phyloP scores from a whole-genome alignment of 2,329 filamentous ascomycete genomes.

The Microsporum canis region DNA sequence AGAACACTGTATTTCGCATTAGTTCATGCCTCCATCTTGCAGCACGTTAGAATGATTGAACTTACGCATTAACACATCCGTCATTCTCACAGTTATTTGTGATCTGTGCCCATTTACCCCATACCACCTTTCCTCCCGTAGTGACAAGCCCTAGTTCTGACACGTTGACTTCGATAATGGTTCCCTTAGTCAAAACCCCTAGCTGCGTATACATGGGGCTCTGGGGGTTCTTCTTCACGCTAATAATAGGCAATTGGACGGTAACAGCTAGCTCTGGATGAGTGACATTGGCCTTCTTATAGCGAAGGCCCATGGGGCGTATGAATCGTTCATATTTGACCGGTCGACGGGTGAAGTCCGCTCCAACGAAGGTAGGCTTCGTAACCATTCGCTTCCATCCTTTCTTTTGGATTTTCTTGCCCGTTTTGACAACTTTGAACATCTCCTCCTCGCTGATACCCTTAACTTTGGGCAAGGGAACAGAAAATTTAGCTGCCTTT shows the following conservation, averaged over 20 bases:
- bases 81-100: constrained; percentile 46
- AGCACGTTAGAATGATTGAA: constrained; percentile 11
- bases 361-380: constrained; percentile 80
- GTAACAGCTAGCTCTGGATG: constrained; percentile 76
- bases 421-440: constrained; percentile 93
- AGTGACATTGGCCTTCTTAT: constrained; percentile 65
- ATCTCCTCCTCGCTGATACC: constrained; percentile 94
- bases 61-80: constrained; percentile 48
- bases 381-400: constrained; percentile 55
- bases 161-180: constrained; percentile 82
- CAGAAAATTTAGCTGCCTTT: constrained; percentile 85
- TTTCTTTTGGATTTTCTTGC: constrained; percentile 88
- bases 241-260: constrained; percentile 70
- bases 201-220: constrained; percentile 87
- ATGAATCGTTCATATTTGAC: constrained; percentile 68
- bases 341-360: constrained; percentile 77
- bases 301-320: constrained; percentile 59
- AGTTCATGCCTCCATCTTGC: not conserved
- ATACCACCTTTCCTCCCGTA: constrained; percentile 82
- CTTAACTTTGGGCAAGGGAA: constrained; percentile 86
- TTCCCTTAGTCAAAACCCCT: constrained; percentile 78
- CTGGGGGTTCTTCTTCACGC: constrained; percentile 75
- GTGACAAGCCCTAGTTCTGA: constrained; percentile 85
- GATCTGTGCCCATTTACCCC: constrained; percentile 73
- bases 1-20: constrained; percentile 12